phyloP scores from a whole-genome alignment of 208 protist genomes.

The Crithidia fasciculata region DNA sequence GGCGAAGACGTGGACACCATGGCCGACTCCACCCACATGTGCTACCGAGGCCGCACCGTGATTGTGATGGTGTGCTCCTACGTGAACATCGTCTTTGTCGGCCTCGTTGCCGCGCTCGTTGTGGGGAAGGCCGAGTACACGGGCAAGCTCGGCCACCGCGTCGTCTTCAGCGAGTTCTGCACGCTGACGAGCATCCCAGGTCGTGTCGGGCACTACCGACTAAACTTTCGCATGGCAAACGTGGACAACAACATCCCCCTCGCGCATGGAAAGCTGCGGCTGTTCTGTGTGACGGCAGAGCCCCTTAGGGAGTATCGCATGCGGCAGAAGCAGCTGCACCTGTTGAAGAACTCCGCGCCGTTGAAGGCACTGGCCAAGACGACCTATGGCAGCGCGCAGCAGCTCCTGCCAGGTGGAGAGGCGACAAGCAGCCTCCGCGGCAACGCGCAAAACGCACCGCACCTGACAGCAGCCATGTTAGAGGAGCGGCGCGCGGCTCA shows the following conservation, averaged over 20 bases:
- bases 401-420: slow-evolving; percentile 8
- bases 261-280: slow-evolving; percentile 59
- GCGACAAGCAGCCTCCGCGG: slow-evolving; percentile 6
- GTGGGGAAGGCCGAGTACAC: slow-evolving; percentile 85
- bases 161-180: slow-evolving; percentile 87
- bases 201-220: slow-evolving; percentile 48
- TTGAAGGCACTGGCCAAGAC: slow-evolving; percentile 7
- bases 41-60: slow-evolving; percentile 73
- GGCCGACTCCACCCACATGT: slow-evolving; percentile 56
- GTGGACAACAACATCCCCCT: slow-evolving; percentile 64
- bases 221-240: slow-evolving; percentile 84
- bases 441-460: neutral
- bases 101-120: slow-evolving; percentile 80
- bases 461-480: slow-evolving; percentile 7
- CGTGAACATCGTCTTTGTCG: slow-evolving; percentile 86
- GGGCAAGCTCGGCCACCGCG: slow-evolving; percentile 64
- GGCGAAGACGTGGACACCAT: slow-evolving; percentile 74
- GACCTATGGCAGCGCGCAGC: slow-evolving; percentile 3
- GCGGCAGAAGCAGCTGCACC: slow-evolving; percentile 41
- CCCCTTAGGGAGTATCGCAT: slow-evolving; percentile 49
- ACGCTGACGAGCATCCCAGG: slow-evolving; percentile 58
- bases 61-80: slow-evolving; percentile 84
- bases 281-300: slow-evolving; percentile 76
- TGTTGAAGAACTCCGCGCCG: slow-evolving; percentile 17
- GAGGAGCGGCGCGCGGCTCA: slow-evolving; percentile 7